These are phyloP conservation scores for Bretschneidera sinensis DNA, from an alignment of 345 rosid genomes.

Conservation along the genomic window DNA sequence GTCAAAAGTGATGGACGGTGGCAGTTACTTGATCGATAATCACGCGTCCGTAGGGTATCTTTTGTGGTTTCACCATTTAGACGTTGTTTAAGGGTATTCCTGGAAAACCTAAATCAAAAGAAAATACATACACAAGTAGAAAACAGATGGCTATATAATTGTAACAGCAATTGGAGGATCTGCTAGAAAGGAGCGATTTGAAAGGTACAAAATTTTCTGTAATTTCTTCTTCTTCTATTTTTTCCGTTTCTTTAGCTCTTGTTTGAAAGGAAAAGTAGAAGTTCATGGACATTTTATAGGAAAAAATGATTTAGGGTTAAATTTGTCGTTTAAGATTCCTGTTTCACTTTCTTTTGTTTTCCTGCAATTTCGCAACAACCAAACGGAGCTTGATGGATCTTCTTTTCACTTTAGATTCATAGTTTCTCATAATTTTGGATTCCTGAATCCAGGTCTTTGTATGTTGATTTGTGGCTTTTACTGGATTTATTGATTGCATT, in stretches of 20 bases:
- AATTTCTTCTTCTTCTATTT: no score
- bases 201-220: neutral
- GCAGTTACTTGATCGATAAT: neutral
- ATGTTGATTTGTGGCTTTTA: neutral
- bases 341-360: neutral
- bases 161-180: no score
- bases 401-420: no score
- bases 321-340: no score
- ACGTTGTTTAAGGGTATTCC: neutral
- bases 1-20: constrained; percentile 21
- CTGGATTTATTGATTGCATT: neutral
- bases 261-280: neutral
- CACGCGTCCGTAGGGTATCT: neutral
- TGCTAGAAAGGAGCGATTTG: neutral
- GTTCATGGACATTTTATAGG: no score
- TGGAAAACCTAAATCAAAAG: neutral
- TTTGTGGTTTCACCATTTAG: neutral
- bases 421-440: no score
- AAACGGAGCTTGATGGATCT: constrained; percentile 5
- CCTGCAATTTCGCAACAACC: constrained; percentile 8
- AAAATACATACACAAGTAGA: neutral
- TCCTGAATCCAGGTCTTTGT: neutral
- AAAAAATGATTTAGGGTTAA: neutral
- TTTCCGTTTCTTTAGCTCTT: neutral
- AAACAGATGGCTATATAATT: no score